These are phyloP conservation scores for Lasiosphaeria ovina DNA, from an alignment of 495 filamentous ascomycete species.

Conservation along the genomic window DNA sequence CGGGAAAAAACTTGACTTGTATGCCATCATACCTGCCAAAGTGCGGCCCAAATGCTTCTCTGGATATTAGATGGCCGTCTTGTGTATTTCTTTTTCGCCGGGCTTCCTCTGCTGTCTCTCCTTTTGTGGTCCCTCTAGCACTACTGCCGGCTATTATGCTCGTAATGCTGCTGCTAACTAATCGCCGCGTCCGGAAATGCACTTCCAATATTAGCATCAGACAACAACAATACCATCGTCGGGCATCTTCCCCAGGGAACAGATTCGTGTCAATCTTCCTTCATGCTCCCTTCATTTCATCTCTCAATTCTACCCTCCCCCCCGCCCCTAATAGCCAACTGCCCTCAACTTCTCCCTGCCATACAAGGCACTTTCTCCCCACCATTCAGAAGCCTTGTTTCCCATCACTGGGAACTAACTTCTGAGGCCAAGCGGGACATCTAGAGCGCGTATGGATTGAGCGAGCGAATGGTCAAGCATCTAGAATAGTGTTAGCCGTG, in stretches of 20 bases:
- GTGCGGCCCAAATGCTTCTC: not conserved
- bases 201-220: not conserved
- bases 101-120: not conserved
- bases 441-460: constrained; percentile 94
- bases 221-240: not conserved
- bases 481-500: constrained; percentile 52
- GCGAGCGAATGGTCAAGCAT: constrained; percentile 93
- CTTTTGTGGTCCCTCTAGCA: not conserved
- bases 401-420: not conserved
- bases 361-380: not conserved
- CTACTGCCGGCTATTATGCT: not conserved
- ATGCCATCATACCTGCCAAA: not conserved
- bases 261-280: not conserved
- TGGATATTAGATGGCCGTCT: not conserved
- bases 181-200: not conserved
- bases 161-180: not conserved
- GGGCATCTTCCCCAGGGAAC: not conserved
- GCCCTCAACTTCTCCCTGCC: not conserved
- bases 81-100: not conserved
- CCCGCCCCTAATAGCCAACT: not conserved
- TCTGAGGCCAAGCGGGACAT: not conserved
- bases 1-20: not conserved
- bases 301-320: not conserved
- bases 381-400: not conserved
- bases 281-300: not conserved